A percentile compares a stretch with the other conserved stretches of the same genome.
Conservation (phyloP, 257 asterid species). For the Solanum phureja region DNA sequence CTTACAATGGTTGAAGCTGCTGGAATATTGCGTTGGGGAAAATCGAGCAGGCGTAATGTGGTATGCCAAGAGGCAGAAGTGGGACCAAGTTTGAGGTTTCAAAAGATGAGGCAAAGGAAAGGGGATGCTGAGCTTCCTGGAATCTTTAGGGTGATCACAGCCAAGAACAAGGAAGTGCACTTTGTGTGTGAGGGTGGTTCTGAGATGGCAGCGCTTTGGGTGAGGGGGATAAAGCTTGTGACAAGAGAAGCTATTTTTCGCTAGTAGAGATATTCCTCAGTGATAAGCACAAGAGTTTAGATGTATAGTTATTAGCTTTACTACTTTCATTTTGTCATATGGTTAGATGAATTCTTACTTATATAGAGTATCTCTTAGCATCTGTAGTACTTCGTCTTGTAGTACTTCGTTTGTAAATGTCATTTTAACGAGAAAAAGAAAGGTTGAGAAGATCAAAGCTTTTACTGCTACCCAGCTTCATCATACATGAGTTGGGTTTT, state of each 20-base stretch:
- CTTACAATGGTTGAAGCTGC: slow-evolving; percentile 33
- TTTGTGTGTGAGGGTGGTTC: slow-evolving; percentile 62
- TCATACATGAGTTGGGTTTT: background rate
- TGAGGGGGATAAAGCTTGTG: slow-evolving; percentile 33
- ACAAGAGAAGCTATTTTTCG: slow-evolving; percentile 16
- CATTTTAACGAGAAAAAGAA: background rate
- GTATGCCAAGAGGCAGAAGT: slow-evolving; percentile 45
- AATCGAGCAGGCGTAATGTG: slow-evolving; percentile 49
- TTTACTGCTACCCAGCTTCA: background rate
- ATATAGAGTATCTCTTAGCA: background rate
- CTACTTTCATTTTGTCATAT: slow-evolving; percentile 4
- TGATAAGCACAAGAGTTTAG: background rate
- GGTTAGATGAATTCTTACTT: background rate
- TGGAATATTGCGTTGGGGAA: slow-evolving; percentile 67
- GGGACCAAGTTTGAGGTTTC: slow-evolving; percentile 51
- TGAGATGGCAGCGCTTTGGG: slow-evolving; percentile 47
- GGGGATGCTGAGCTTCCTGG: slow-evolving; percentile 46
- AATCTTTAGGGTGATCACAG: slow-evolving; percentile 51
- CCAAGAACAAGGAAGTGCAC: slow-evolving; percentile 59
- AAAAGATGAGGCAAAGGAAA: slow-evolving; percentile 34
- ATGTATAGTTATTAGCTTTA: slow-evolving; percentile 10
- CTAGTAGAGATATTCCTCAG: background rate
- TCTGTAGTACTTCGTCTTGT: slow-evolving; percentile 8
- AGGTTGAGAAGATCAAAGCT: background rate
- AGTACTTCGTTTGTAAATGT: slow-evolving; percentile 1